phyloP scores from a whole-genome alignment of 352 stramenopile species.

The Globisporangium barbulae region DNA sequence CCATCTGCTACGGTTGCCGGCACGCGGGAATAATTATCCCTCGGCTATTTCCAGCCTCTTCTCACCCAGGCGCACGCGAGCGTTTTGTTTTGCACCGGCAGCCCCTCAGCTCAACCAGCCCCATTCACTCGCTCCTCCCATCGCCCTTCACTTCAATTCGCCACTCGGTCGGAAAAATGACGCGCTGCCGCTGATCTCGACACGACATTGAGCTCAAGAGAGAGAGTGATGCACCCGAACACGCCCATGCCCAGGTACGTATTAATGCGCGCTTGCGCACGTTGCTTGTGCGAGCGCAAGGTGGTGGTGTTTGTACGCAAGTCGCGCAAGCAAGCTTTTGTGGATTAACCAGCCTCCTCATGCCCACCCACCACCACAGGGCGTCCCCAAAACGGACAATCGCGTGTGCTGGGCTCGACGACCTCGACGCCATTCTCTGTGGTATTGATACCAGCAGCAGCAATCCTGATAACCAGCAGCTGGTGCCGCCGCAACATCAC shows the following conservation, averaged over 20 bases:
- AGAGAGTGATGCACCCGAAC: slow-evolving; percentile 28
- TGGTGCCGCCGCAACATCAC: slow-evolving; percentile 12
- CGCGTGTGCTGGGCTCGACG: slow-evolving; percentile 52
- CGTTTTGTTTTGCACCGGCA: not conserved
- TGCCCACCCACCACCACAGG: slow-evolving; percentile 17
- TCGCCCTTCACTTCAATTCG: not conserved
- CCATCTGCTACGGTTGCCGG: not conserved
- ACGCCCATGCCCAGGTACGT: slow-evolving; percentile 35
- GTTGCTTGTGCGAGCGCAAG: not conserved
- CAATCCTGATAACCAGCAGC: slow-evolving; percentile 1
- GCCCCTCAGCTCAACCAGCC: not conserved
- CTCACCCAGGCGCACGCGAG: not conserved
- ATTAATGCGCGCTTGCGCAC: too few relatives aligned
- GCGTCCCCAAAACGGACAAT: slow-evolving; percentile 59
- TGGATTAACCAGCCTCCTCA: not conserved
- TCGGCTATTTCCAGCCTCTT: not conserved
- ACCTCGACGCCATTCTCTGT: slow-evolving; percentile 40
- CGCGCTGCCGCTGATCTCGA: slow-evolving; percentile 1
- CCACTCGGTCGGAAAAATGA: slow-evolving; percentile 3
- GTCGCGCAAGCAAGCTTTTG: not conserved
- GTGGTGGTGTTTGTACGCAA: not conserved
- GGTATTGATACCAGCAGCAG: slow-evolving; percentile 16
- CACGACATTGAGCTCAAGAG: not conserved
- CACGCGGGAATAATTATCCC: not conserved
- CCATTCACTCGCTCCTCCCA: not conserved